Conservation (phyloP, 805 yeast species). For the Metschnikowia drakensbergensis region DNA sequence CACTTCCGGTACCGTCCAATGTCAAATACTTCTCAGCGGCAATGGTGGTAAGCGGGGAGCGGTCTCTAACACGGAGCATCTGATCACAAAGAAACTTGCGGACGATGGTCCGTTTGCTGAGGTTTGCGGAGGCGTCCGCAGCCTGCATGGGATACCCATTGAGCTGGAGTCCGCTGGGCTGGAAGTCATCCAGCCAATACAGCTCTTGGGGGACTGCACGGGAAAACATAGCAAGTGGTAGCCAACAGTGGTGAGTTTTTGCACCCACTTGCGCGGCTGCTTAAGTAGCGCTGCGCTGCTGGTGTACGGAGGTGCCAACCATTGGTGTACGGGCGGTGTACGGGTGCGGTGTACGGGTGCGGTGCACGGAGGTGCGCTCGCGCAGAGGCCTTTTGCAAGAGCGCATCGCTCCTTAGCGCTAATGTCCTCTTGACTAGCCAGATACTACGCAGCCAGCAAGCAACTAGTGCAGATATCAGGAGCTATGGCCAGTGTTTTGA, state of each 20-base stretch:
- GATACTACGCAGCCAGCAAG: background rate
- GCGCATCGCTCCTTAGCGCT: background rate
- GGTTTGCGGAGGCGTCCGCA: slow-evolving; percentile 3
- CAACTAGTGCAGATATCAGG: background rate
- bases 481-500: background rate
- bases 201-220: background rate
- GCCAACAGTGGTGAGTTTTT: slow-evolving; percentile 7
- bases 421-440: slow-evolving; percentile 6
- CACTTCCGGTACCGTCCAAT: background rate
- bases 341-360: background rate
- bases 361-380: background rate
- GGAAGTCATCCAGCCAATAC: background rate
- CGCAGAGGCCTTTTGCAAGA: background rate
- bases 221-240: slow-evolving; percentile 15
- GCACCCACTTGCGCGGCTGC: slow-evolving; percentile 6
- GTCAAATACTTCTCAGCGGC: background rate
- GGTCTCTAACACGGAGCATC: slow-evolving; percentile 12
- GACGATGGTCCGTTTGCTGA: slow-evolving; percentile 12
- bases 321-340: too few species aligned
- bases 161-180: background rate
- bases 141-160: background rate
- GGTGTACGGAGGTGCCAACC: background rate
- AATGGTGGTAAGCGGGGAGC: background rate
- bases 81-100: slow-evolving; percentile 12
- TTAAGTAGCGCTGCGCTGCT: too few species aligned